Evolutionary conservation across 116 monocot species (phyloP).

Genomic region (Zostera marina): DNA sequence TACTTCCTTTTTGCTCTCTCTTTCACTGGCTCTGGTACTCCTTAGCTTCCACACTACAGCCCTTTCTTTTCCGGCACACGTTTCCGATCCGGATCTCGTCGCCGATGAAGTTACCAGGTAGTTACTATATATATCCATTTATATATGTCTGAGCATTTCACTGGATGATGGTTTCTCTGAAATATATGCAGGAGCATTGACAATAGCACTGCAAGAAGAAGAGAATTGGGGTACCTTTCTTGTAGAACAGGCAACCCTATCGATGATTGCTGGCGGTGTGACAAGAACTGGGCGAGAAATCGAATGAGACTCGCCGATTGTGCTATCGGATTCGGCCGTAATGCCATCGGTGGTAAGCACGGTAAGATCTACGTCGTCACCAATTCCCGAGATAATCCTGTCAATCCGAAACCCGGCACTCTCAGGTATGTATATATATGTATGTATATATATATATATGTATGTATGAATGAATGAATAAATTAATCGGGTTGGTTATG

Average conservation of each 20-base stretch:
- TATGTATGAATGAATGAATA: too few relatives aligned
- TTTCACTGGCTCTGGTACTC: background rate
- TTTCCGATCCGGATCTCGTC: slow-evolving; percentile 21
- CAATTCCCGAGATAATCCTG: slow-evolving; percentile 18
- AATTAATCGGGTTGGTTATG: too few relatives aligned
- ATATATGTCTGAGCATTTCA: too few relatives aligned
- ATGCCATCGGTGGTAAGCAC: slow-evolving; percentile 32
- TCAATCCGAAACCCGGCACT: slow-evolving; percentile 33
- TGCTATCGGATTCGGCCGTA: slow-evolving; percentile 34
- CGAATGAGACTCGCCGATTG: slow-evolving; percentile 34
- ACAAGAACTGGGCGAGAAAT: slow-evolving; percentile 20
- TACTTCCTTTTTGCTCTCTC: background rate
- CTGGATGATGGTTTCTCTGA: too few relatives aligned
- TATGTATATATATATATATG: too few relatives aligned
- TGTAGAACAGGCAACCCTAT: slow-evolving; percentile 42
- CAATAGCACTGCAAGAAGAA: slow-evolving; percentile 6
- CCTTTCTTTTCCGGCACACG: slow-evolving; percentile 9
- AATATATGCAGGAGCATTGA: slow-evolving; percentile 12
- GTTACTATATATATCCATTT: background rate
- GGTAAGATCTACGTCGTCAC: slow-evolving; percentile 32
- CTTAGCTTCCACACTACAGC: background rate
- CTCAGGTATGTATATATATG: too few relatives aligned
- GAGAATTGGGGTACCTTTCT: slow-evolving; percentile 23
- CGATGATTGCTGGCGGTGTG: slow-evolving; percentile 44
- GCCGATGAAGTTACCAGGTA: slow-evolving; percentile 29